phyloP scores from a whole-genome alignment of 352 stramenopile genomes.

The Pythium myriotylum region DNA sequence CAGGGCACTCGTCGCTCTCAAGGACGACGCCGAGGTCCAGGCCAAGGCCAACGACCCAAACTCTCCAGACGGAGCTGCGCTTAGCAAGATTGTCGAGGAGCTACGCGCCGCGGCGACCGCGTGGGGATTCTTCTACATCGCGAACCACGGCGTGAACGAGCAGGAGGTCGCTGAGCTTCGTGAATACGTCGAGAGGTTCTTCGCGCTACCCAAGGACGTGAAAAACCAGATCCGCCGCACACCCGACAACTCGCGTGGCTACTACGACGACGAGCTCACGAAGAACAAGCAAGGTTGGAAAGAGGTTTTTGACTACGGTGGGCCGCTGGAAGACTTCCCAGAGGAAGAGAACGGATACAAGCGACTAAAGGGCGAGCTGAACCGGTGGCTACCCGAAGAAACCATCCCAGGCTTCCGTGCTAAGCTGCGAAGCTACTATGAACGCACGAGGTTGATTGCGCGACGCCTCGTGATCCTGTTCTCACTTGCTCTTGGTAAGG shows the following conservation, averaged over 20 bases:
- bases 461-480: slow-evolving; percentile 54
- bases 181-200: slow-evolving; percentile 70
- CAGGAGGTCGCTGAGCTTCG: slow-evolving; percentile 68
- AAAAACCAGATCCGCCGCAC: slow-evolving; percentile 63
- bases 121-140: slow-evolving; percentile 94
- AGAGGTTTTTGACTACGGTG: slow-evolving; percentile 74
- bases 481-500: slow-evolving; percentile 49
- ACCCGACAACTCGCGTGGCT: slow-evolving; percentile 85
- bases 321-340: slow-evolving; percentile 38
- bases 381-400: slow-evolving; percentile 57
- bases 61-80: neutral
- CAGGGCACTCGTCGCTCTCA: slow-evolving; percentile 36
- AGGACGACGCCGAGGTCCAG: slow-evolving; percentile 37
- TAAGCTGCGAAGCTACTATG: slow-evolving; percentile 41
- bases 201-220: slow-evolving; percentile 60
- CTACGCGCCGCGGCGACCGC: slow-evolving; percentile 57
- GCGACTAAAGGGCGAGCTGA: slow-evolving; percentile 38
- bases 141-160: slow-evolving; percentile 68
- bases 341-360: slow-evolving; percentile 52
- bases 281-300: slow-evolving; percentile 94
- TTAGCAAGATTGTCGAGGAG: slow-evolving; percentile 41
- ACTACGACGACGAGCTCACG: slow-evolving; percentile 93
- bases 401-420: slow-evolving; percentile 57
- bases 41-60: slow-evolving; percentile 14
- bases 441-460: slow-evolving; percentile 47